These are phyloP conservation scores for Tolypocladium guangdongense DNA, from an alignment of 2,329 filamentous ascomycete genomes.

Conservation along the genomic window DNA sequence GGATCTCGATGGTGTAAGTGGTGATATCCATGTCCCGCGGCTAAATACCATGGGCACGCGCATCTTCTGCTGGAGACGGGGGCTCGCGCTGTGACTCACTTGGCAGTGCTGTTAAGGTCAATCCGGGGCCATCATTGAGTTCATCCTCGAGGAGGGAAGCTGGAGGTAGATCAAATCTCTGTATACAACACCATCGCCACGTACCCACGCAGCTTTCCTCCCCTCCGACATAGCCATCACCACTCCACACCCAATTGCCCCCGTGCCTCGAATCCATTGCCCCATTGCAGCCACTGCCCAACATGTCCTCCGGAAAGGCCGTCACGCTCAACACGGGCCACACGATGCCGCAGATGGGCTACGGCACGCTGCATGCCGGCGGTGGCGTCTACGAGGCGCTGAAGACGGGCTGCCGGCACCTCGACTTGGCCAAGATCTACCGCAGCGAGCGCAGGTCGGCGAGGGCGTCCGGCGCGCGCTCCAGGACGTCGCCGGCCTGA, in stretches of 20 bases:
- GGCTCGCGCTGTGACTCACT: not conserved
- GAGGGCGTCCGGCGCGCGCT: constrained; percentile 39
- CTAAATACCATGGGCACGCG: not conserved
- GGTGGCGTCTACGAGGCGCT: constrained; percentile 54
- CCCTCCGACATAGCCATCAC: not conserved
- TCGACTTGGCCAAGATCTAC: constrained; percentile 44
- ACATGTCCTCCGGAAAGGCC: constrained; percentile 45
- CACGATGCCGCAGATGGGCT: constrained; percentile 50
- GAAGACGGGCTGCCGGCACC: constrained; percentile 52
- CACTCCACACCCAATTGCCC: not conserved
- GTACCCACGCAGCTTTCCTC: not conserved
- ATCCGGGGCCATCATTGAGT: not conserved
- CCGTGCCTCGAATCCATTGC: not conserved
- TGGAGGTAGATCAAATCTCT: not conserved
- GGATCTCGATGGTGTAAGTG: not conserved
- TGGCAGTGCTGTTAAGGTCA: not conserved
- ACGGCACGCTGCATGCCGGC: constrained; percentile 57
- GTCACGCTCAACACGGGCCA: constrained; percentile 53
- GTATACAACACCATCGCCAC: not conserved
- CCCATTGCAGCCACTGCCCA: constrained; percentile 4
- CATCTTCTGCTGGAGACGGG: not conserved
- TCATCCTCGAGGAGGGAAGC: not conserved
- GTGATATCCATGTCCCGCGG: not conserved
- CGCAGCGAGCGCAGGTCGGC: constrained; percentile 52
- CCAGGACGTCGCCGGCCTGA: constrained; percentile 36